A percentile compares a stretch with the other conserved stretches of the same genome.
These are phyloP conservation scores for Metschnikowia bowlesiae DNA, from an alignment of 805 yeast species.

Conservation along the genomic window DNA sequence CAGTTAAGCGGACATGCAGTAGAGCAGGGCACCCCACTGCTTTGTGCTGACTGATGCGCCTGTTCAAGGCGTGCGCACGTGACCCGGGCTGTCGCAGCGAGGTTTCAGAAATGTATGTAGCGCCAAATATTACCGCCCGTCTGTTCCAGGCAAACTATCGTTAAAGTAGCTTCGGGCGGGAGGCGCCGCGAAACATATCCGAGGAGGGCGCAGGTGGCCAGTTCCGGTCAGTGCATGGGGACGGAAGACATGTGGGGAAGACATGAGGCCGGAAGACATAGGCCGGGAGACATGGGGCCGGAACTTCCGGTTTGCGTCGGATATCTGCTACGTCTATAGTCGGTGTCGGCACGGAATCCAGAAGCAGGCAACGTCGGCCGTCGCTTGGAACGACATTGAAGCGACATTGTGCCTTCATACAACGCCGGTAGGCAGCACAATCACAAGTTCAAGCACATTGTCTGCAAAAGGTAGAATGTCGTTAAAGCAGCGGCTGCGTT, in stretches of 20 bases:
- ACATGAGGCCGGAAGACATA: too few relatives aligned
- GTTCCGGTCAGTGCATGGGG: not conserved
- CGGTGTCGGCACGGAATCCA: too few relatives aligned
- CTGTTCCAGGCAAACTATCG: not conserved
- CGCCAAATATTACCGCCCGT: not conserved
- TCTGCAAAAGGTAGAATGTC: not conserved
- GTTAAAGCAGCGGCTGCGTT: not conserved
- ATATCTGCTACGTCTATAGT: too few relatives aligned
- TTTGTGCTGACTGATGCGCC: too few relatives aligned
- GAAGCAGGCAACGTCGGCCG: too few relatives aligned
- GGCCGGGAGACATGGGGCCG: too few relatives aligned
- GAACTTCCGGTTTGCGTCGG: too few relatives aligned
- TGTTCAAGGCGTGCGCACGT: not conserved
- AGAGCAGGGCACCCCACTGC: too few relatives aligned
- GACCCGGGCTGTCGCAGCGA: not conserved
- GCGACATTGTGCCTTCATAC: too few relatives aligned
- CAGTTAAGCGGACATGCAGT: too few relatives aligned
- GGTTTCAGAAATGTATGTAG: not conserved
- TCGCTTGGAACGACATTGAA: not conserved
- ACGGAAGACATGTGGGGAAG: not conserved
- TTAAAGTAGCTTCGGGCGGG: not conserved
- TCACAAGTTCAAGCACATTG: not conserved
- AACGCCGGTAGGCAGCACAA: too few relatives aligned
- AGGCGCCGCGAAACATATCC: not conserved
- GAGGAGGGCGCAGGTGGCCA: not conserved